A percentile compares a stretch with the other conserved stretches of the same genome.
phyloP scores from a whole-genome alignment of 1,284 basidiomycete genomes.

The Malassezia caprae region DNA sequence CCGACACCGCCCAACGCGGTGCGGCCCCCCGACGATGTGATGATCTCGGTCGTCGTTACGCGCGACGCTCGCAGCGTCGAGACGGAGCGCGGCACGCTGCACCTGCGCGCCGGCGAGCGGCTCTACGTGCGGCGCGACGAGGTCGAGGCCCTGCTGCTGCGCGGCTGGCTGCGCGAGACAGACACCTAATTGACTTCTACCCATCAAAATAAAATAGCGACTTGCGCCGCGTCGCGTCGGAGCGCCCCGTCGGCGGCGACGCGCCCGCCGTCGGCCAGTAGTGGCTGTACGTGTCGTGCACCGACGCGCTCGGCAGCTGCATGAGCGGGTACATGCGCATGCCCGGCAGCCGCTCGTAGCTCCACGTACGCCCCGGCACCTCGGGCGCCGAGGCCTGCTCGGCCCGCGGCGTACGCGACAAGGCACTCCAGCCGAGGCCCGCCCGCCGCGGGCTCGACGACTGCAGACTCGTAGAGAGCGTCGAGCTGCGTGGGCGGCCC shows the following conservation, averaged over 20 bases:
- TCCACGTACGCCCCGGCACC: background rate
- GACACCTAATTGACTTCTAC: conserved; percentile 9
- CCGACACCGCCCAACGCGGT: conserved; percentile 12
- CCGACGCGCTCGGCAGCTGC: conserved; percentile 9
- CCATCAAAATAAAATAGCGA: conserved; percentile 14
- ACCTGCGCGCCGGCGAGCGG: conserved; percentile 76
- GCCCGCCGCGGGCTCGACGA: conserved; percentile 11
- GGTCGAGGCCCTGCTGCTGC: conserved; percentile 80
- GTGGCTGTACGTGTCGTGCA: conserved; percentile 15
- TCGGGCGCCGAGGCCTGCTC: background rate
- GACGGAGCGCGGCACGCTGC: conserved; percentile 71
- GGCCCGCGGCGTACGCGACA: background rate
- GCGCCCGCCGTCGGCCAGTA: conserved; percentile 1
- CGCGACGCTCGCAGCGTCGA: conserved; percentile 78
- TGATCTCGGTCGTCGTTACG: conserved; percentile 66
- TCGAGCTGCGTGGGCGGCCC: background rate
- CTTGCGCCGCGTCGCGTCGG: conserved; percentile 8
- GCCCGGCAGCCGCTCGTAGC: conserved; percentile 5
- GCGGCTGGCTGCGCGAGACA: conserved; percentile 69
- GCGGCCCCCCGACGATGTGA: conserved; percentile 63
- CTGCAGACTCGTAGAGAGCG: background rate
- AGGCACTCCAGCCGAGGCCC: conserved; percentile 18
- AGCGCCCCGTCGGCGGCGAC: background rate
- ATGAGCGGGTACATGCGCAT: conserved; percentile 16
- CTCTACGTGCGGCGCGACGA: conserved; percentile 75